A percentile compares a stretch with the other conserved stretches of the same genome.
phyloP scores from a whole-genome alignment of 306 rosid species.

The Pueraria montana region DNA sequence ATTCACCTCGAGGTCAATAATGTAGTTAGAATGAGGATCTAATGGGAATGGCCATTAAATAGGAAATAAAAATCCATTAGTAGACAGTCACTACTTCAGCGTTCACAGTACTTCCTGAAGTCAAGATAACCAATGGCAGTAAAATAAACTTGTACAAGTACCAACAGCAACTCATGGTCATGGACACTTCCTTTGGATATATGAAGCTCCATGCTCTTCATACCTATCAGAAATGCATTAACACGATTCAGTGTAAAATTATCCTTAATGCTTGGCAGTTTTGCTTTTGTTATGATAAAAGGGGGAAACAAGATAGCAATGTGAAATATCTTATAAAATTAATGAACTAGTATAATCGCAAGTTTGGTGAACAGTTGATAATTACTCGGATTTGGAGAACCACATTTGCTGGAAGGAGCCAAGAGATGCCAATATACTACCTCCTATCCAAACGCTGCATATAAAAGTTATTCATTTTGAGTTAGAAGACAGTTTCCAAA shows the following conservation, averaged over 20 bases:
- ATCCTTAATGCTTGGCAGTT: constrained; percentile 14
- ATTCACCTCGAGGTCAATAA: constrained; percentile 27
- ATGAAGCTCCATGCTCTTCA: constrained; percentile 99
- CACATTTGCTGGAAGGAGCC: constrained; percentile 95
- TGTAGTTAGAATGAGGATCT: constrained; percentile 39
- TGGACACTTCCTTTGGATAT: constrained; percentile 95
- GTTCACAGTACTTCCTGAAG: constrained; percentile 26
- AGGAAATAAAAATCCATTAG: constrained; percentile 21
- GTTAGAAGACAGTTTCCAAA: constrained; percentile 27
- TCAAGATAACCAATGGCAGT: constrained; percentile 26
- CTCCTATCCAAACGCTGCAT: constrained; percentile 98
- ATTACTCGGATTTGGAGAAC: constrained; percentile 96
- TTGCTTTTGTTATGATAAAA: not conserved
- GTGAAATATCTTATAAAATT: not conserved
- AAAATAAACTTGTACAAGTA: constrained; percentile 41
- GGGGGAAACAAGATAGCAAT: not conserved
- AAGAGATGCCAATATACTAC: constrained; percentile 98
- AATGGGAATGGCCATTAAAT: constrained; percentile 12
- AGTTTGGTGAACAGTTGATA: constrained; percentile 21
- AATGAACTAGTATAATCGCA: not conserved
- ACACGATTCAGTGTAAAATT: constrained; percentile 1
- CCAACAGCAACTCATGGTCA: constrained; percentile 64
- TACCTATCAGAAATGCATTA: constrained; percentile 64
- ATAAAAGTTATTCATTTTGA: constrained; percentile 31
- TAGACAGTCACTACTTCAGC: constrained; percentile 19